Conservation (phyloP, 2,329 filamentous ascomycete genomes). For the Epicoccum sorghinum region DNA sequence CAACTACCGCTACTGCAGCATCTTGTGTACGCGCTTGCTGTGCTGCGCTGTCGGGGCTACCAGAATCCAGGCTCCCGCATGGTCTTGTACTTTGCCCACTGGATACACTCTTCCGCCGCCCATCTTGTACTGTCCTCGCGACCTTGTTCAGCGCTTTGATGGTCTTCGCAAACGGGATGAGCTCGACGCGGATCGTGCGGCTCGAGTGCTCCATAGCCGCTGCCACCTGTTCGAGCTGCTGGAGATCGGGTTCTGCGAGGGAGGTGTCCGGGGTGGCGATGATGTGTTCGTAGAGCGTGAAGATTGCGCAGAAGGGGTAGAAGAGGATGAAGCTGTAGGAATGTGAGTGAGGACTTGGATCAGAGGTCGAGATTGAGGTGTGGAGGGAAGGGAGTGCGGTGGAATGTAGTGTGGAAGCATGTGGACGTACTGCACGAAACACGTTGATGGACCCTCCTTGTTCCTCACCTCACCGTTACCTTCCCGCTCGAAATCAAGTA, state of each 20-base stretch:
- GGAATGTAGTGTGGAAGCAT: neutral
- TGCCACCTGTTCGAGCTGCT: conserved; percentile 29
- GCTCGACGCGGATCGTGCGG: conserved; percentile 14
- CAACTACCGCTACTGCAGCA: neutral
- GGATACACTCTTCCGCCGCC: conserved; percentile 11
- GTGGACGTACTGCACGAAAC: conserved; percentile 25
- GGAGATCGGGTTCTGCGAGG: conserved; percentile 32
- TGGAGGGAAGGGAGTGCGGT: neutral
- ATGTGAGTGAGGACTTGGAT: neutral
- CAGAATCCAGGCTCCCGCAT: neutral
- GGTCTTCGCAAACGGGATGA: conserved; percentile 32
- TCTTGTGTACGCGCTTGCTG: neutral
- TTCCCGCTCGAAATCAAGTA: conserved; percentile 26
- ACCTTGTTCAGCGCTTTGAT: conserved; percentile 40
- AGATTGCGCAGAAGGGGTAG: conserved; percentile 40
- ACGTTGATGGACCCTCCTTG: neutral
- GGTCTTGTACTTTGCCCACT: neutral
- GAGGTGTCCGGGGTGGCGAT: conserved; percentile 29
- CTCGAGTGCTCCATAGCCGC: conserved; percentile 28
- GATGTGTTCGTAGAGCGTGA: conserved; percentile 39
- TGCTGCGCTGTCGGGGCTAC: neutral
- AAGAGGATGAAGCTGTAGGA: conserved; percentile 34
- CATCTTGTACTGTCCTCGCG: conserved; percentile 33
- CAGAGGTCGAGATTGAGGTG: neutral
- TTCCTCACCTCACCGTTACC: neutral